Evolutionary conservation across 129 eudicot species (phyloP).

Genomic region (Ambrosia trifida): DNA sequence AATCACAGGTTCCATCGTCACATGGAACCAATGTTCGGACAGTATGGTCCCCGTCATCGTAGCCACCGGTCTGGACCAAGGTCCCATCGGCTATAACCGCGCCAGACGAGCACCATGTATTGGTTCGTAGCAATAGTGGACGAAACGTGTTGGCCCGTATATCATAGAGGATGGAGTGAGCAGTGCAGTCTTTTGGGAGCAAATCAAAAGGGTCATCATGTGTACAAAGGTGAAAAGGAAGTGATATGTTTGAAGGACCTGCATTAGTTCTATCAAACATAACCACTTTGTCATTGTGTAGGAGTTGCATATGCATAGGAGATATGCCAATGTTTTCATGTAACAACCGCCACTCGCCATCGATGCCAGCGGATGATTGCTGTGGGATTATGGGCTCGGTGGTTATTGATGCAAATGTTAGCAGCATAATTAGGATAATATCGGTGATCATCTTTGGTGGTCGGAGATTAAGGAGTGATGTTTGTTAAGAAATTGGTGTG

Average conservation of each 20-base stretch:
- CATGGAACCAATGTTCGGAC: conserved; percentile 59
- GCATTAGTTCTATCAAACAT: conserved; percentile 77
- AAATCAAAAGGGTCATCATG: conserved; percentile 53
- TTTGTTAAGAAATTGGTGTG: conserved; percentile 35
- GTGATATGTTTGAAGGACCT: conserved; percentile 73
- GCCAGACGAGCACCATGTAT: conserved; percentile 91
- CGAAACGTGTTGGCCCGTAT: conserved; percentile 44
- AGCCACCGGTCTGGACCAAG: conserved; percentile 74
- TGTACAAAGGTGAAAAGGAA: conserved; percentile 56
- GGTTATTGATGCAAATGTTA: conserved; percentile 16
- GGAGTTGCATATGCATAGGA: conserved; percentile 92
- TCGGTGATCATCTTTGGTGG: conserved; percentile 38
- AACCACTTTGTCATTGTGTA: conserved; percentile 71
- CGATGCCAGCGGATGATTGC: conserved; percentile 26
- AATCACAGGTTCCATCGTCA: conserved; percentile 49
- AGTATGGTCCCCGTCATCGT: conserved; percentile 74
- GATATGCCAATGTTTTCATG: conserved; percentile 65
- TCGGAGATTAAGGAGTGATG: conserved; percentile 1
- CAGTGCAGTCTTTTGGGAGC: conserved; percentile 65
- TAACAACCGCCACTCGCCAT: conserved; percentile 61
- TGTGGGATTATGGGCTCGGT: conserved; percentile 35
- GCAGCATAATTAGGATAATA: conserved; percentile 31
- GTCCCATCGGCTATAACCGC: conserved; percentile 67
- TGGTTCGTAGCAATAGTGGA: conserved; percentile 53
- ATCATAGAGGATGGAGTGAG: conserved; percentile 74